These are phyloP conservation scores for Epithemia pelagica DNA, from an alignment of 108 stramenopile genomes.

Conservation along the genomic window DNA sequence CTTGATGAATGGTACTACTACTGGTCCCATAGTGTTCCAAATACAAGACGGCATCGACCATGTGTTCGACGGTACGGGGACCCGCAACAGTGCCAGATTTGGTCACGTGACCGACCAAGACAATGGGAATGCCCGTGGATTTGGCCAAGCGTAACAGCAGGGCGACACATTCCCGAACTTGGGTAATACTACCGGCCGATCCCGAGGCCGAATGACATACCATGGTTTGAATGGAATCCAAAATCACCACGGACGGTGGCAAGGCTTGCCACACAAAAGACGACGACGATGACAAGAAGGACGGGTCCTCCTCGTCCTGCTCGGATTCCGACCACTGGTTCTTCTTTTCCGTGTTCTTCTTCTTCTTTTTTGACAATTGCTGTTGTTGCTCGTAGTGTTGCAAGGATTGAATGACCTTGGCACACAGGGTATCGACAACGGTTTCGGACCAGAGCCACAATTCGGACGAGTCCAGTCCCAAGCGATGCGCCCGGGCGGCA, in stretches of 20 bases:
- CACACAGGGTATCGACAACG: slow-evolving; percentile 54
- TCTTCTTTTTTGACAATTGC: not conserved
- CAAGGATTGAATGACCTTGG: slow-evolving; percentile 38
- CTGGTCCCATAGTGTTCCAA: slow-evolving; percentile 48
- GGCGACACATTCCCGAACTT: slow-evolving; percentile 82
- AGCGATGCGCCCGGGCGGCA: slow-evolving; percentile 68
- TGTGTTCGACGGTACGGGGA: slow-evolving; percentile 92
- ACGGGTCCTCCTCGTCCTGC: slow-evolving; percentile 11
- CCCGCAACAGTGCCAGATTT: slow-evolving; percentile 92
- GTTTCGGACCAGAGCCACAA: slow-evolving; percentile 61
- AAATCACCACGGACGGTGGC: slow-evolving; percentile 66
- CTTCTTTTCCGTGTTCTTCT: not conserved
- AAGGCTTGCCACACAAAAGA: slow-evolving; percentile 7
- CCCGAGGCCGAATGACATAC: slow-evolving; percentile 54
- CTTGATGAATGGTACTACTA: slow-evolving; percentile 19
- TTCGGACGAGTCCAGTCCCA: slow-evolving; percentile 51
- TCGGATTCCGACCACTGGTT: not conserved
- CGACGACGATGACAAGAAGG: not conserved
- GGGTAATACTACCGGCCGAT: slow-evolving; percentile 77
- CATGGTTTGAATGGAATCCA: slow-evolving; percentile 96
- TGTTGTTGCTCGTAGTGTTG: not conserved
- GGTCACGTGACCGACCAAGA: slow-evolving; percentile 93
- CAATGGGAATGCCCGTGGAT: slow-evolving; percentile 76
- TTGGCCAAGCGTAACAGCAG: slow-evolving; percentile 86
- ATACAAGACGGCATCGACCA: slow-evolving; percentile 92